Percentiles rank a stretch among this genome's conserved stretches.
Evolutionary conservation across 805 yeast genomes (phyloP).

Genomic region (Kazachstania kunashirensis): DNA sequence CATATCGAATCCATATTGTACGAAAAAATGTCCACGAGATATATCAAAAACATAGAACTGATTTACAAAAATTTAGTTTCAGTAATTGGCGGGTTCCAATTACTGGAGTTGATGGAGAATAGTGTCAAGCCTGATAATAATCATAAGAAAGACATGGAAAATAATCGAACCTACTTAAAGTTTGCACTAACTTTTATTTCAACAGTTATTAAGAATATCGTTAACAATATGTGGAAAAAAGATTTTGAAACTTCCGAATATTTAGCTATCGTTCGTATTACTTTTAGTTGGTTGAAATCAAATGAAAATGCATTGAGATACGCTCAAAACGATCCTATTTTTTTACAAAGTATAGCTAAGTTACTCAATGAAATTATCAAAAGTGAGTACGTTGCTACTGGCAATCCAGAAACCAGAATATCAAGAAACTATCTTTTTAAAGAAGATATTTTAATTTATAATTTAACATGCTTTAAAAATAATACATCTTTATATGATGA

Average conservation of each 20-base stretch:
- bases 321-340: slow-evolving; percentile 27
- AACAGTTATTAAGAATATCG: slow-evolving; percentile 26
- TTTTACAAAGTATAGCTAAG: slow-evolving; percentile 25
- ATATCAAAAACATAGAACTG: slow-evolving; percentile 19
- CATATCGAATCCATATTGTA: slow-evolving; percentile 12
- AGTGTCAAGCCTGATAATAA: neutral
- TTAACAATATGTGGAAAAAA: slow-evolving; percentile 24
- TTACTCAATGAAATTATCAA: slow-evolving; percentile 25
- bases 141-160: slow-evolving; percentile 5
- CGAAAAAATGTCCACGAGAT: slow-evolving; percentile 21
- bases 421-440: slow-evolving; percentile 45
- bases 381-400: slow-evolving; percentile 8
- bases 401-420: slow-evolving; percentile 37
- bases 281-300: slow-evolving; percentile 49
- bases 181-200: slow-evolving; percentile 36
- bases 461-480: slow-evolving; percentile 45
- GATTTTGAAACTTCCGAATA: slow-evolving; percentile 12
- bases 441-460: slow-evolving; percentile 58
- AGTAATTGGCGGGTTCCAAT: slow-evolving; percentile 24
- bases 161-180: slow-evolving; percentile 24
- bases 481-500: slow-evolving; percentile 57
- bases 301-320: slow-evolving; percentile 35
- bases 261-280: slow-evolving; percentile 38
- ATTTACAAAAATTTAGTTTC: slow-evolving; percentile 19
- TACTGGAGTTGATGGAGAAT: slow-evolving; percentile 3